Conservation (phyloP, 192 early-diverging fungal species). For the Blastocladiella britannica region DNA sequence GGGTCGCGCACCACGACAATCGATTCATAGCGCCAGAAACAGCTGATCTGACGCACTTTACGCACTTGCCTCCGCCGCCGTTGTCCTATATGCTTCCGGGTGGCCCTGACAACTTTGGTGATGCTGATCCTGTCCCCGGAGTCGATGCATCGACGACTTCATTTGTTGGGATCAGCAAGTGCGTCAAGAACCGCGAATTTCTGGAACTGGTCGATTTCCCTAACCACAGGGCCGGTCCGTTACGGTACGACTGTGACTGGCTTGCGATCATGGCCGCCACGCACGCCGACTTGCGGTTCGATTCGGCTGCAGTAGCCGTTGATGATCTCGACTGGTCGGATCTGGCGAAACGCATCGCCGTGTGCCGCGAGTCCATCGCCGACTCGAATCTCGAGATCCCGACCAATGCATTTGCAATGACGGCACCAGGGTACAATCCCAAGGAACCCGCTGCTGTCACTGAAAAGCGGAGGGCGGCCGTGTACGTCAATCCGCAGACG, state of each 20-base stretch:
- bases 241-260: slow-evolving; percentile 45
- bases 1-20: slow-evolving; percentile 28
- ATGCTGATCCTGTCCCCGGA: background rate
- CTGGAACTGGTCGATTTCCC: background rate
- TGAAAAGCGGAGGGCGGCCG: background rate
- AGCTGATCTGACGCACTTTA: background rate
- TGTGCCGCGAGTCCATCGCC: background rate
- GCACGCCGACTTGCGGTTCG: slow-evolving; percentile 27
- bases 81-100: too few relatives aligned
- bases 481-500: slow-evolving; percentile 71
- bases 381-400: background rate
- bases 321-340: background rate
- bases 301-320: background rate
- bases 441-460: background rate
- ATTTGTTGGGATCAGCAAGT: background rate
- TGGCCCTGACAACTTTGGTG: too few relatives aligned
- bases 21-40: background rate
- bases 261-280: slow-evolving; percentile 47
- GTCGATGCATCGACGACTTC: background rate
- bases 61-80: background rate
- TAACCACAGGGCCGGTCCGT: background rate
- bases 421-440: background rate
- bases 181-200: background rate
- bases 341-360: too few relatives aligned
- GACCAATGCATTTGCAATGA: background rate